Evolutionary conservation across 768 basidiomycete species (phyloP).

Genomic region (Austroboletus eburneus): DNA sequence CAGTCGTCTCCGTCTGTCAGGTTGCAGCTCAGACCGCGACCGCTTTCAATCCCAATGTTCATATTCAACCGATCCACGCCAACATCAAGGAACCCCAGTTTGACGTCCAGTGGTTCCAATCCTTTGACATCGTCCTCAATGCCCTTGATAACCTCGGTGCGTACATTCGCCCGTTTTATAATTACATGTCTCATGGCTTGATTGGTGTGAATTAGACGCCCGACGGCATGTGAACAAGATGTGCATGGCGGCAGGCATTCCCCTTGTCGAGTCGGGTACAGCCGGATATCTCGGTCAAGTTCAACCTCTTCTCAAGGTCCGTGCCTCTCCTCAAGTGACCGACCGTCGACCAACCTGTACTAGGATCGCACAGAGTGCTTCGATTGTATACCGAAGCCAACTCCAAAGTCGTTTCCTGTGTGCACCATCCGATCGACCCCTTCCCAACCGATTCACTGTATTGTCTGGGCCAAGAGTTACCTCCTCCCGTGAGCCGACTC

Average conservation of each 20-base stretch:
- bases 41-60: slow-evolving; percentile 84
- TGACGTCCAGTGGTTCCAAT: slow-evolving; percentile 85
- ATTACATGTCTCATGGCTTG: not conserved
- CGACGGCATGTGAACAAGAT: slow-evolving; percentile 95
- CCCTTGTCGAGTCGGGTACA: slow-evolving; percentile 94
- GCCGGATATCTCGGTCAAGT: slow-evolving; percentile 97
- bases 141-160: slow-evolving; percentile 93
- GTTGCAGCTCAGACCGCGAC: slow-evolving; percentile 80
- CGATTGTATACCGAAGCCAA: slow-evolving; percentile 90
- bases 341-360: slow-evolving; percentile 1
- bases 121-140: slow-evolving; percentile 91
- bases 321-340: slow-evolving; percentile 4
- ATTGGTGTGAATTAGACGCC: slow-evolving; percentile 56
- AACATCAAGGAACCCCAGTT: slow-evolving; percentile 94
- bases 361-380: slow-evolving; percentile 93
- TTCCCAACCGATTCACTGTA: slow-evolving; percentile 96
- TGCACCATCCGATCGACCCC: slow-evolving; percentile 98
- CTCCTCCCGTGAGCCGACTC: slow-evolving; percentile 73
- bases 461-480: slow-evolving; percentile 98
- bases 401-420: slow-evolving; percentile 93
- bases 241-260: slow-evolving; percentile 90
- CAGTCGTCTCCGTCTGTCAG: slow-evolving; percentile 32
- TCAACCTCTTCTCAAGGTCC: slow-evolving; percentile 84
- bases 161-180: slow-evolving; percentile 16
- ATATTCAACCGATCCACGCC: slow-evolving; percentile 84